Percentiles rank a stretch among this genome's conserved stretches.
These are phyloP conservation scores for Alternaria brassicicola DNA, from an alignment of 2,329 filamentous ascomycete genomes.

Conservation along the genomic window DNA sequence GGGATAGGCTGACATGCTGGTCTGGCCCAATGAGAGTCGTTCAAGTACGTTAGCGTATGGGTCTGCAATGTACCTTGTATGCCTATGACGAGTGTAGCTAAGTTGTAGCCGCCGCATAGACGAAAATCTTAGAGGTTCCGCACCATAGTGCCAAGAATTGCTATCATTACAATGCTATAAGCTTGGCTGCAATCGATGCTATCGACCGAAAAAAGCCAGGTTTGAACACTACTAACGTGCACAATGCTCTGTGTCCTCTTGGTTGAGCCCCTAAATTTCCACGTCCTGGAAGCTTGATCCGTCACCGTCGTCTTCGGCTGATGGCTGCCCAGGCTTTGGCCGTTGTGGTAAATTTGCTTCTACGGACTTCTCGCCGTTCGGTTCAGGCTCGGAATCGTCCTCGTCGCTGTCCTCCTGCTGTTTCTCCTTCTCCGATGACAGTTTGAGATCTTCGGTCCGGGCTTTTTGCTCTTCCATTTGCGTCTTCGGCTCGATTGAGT, in stretches of 20 bases:
- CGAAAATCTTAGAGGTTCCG: not conserved
- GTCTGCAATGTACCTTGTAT: not conserved
- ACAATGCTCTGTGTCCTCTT: not conserved
- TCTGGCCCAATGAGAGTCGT: not conserved
- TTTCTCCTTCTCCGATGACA: slow-evolving; percentile 35
- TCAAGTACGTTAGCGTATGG: slow-evolving; percentile 1
- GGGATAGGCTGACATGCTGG: not conserved
- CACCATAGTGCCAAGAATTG: not conserved
- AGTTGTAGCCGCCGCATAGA: not conserved
- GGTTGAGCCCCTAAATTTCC: slow-evolving; percentile 19
- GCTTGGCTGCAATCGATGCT: not conserved
- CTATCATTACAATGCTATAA: slow-evolving; percentile 12
- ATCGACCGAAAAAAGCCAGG: not conserved
- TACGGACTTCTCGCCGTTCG: slow-evolving; percentile 30
- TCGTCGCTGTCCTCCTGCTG: slow-evolving; percentile 35
- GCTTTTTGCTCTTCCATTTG: slow-evolving; percentile 44
- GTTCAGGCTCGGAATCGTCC: slow-evolving; percentile 27
- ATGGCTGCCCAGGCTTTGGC: slow-evolving; percentile 33
- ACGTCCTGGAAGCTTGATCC: slow-evolving; percentile 46
- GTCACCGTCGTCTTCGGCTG: slow-evolving; percentile 41
- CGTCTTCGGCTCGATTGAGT: slow-evolving; percentile 39
- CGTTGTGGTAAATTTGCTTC: slow-evolving; percentile 39
- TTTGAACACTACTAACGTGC: not conserved
- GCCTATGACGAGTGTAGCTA: not conserved
- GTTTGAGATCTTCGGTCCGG: slow-evolving; percentile 42